phyloP scores from a whole-genome alignment of 2,329 filamentous ascomycete genomes.

The Stenocarpella maydis region DNA sequence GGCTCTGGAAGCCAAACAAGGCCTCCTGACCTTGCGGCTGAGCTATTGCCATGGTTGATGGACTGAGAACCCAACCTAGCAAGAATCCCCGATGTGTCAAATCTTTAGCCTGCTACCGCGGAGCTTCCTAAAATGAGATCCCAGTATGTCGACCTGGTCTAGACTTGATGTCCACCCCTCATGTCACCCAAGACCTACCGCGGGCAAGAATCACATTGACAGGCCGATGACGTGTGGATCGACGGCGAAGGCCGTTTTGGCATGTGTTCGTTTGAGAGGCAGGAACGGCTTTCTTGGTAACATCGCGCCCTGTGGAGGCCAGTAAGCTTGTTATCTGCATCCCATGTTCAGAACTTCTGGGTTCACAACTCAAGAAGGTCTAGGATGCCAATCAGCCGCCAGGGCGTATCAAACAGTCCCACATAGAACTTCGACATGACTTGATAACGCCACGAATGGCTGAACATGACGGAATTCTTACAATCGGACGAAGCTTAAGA shows the following conservation, averaged over 20 bases:
- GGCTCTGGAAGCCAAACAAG: background rate
- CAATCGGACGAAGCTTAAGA: background rate
- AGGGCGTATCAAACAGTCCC: background rate
- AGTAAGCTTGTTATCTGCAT: background rate
- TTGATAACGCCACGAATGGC: constrained; percentile 17
- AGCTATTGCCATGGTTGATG: background rate
- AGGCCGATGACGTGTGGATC: constrained; percentile 20
- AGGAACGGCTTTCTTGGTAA: constrained; percentile 24
- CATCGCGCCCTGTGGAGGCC: background rate
- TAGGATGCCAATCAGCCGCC: constrained; percentile 1
- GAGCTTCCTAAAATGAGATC: background rate
- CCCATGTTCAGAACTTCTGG: background rate
- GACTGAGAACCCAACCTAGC: background rate
- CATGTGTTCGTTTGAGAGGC: constrained; percentile 11
- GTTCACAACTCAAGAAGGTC: constrained; percentile 2
- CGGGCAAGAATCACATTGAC: background rate
- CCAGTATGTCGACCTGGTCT: background rate
- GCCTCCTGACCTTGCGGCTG: background rate
- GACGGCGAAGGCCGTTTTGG: background rate
- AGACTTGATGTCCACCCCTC: background rate
- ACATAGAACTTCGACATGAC: constrained; percentile 13
- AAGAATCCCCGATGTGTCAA: background rate
- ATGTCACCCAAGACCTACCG: background rate
- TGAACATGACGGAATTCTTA: background rate
- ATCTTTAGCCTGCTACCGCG: background rate